These are phyloP conservation scores for Russula compacta DNA, from an alignment of 768 basidiomycete genomes.

Conservation along the genomic window DNA sequence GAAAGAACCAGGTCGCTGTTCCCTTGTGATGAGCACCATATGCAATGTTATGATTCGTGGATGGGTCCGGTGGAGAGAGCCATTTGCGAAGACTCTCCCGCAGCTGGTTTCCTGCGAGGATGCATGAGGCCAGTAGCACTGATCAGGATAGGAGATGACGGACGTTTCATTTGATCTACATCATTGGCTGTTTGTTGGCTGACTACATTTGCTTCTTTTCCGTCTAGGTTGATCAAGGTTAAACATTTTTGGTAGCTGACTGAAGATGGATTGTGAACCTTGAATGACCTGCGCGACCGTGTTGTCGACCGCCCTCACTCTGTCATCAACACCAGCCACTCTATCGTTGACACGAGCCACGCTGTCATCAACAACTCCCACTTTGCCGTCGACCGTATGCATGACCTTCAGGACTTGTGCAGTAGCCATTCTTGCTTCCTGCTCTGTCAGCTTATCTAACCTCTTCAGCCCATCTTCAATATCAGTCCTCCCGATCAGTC, in stretches of 20 bases:
- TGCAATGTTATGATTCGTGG: not conserved
- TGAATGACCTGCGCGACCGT: too few relatives aligned
- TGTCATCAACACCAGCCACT: not conserved
- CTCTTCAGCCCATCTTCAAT: not conserved
- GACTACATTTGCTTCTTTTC: too few relatives aligned
- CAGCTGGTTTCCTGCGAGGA: not conserved
- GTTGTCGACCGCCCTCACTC: not conserved
- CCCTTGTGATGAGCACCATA: not conserved
- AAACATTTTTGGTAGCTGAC: too few relatives aligned
- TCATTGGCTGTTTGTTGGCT: too few relatives aligned
- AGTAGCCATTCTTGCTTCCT: not conserved
- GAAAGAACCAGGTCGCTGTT: not conserved
- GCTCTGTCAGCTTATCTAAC: not conserved
- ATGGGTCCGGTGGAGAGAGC: not conserved
- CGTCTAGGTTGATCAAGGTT: too few relatives aligned
- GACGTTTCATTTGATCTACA: too few relatives aligned
- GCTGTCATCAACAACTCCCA: not conserved
- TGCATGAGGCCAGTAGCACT: not conserved
- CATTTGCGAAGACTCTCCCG: not conserved
- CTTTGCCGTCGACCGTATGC: not conserved
- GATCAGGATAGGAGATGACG: too few relatives aligned
- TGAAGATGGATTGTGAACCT: too few relatives aligned
- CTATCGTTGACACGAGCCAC: not conserved
- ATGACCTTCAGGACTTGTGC: not conserved
- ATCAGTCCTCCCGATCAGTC: not conserved